A percentile compares a stretch with the other conserved stretches of the same genome.
Conservation (phyloP, 805 yeast genomes). For the Cyberlindnera petersonii region DNA sequence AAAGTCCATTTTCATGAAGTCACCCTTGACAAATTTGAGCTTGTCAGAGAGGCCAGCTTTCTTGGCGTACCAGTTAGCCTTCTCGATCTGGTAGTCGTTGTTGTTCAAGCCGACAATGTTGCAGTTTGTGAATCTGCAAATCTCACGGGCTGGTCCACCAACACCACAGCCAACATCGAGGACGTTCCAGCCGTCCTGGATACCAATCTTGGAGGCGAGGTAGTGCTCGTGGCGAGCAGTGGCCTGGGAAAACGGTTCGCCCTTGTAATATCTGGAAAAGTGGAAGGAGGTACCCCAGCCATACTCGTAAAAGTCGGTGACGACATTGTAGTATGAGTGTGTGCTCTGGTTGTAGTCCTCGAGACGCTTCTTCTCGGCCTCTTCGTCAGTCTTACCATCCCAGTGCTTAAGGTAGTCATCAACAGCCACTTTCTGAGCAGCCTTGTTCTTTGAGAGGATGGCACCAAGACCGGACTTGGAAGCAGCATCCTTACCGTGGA, state of each 20-base stretch:
- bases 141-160: slow-evolving; percentile 99
- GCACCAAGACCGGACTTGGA: slow-evolving; percentile 72
- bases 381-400: slow-evolving; percentile 82
- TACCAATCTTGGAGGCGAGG: slow-evolving; percentile 81
- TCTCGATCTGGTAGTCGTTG: slow-evolving; percentile 94
- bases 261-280: slow-evolving; percentile 88
- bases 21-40: slow-evolving; percentile 89
- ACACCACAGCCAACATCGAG: slow-evolving; percentile 99
- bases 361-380: slow-evolving; percentile 69
- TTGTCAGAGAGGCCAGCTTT: slow-evolving; percentile 62
- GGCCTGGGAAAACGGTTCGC: slow-evolving; percentile 92
- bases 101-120: slow-evolving; percentile 87
- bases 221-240: slow-evolving; percentile 97
- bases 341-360: slow-evolving; percentile 87
- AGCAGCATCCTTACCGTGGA: slow-evolving; percentile 76
- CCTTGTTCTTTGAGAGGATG: slow-evolving; percentile 67
- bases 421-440: slow-evolving; percentile 78
- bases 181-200: slow-evolving; percentile 77
- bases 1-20: slow-evolving; percentile 98
- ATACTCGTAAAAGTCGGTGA: slow-evolving; percentile 96
- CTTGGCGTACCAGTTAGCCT: slow-evolving; percentile 80
- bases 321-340: slow-evolving; percentile 93
- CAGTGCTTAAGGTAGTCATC: slow-evolving; percentile 94
- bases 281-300: slow-evolving; percentile 99
- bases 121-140: slow-evolving; percentile 85